Evolutionary conservation across 768 basidiomycete species (phyloP).

Genomic region (Phlebiopsis flavidoalba): DNA sequence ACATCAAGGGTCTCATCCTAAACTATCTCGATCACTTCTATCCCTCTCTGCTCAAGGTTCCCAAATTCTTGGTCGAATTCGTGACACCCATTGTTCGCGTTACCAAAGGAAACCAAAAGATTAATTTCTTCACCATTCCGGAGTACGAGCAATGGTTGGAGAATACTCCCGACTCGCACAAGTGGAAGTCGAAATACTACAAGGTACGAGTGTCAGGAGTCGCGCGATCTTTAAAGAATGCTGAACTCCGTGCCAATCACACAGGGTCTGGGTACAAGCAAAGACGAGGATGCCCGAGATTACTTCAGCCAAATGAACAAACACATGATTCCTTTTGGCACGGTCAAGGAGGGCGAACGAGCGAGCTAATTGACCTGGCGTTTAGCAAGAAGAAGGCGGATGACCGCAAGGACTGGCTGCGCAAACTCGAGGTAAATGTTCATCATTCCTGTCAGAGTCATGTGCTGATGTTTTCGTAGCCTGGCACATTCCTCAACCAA

Average conservation of each 20-base stretch:
- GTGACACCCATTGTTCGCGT: conserved; percentile 96
- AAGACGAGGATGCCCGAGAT: conserved; percentile 80
- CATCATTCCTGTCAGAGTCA: neutral
- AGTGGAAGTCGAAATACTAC: conserved; percentile 94
- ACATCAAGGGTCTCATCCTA: conserved; percentile 98
- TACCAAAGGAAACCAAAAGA: conserved; percentile 69
- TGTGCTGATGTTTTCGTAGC: conserved; percentile 36
- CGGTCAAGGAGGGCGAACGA: conserved; percentile 77
- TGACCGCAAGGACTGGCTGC: conserved; percentile 96
- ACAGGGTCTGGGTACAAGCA: conserved; percentile 95
- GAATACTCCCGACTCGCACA: conserved; percentile 65
- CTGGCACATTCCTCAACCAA: conserved; percentile 94
- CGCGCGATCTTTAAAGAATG: neutral
- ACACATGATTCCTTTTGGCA: conserved; percentile 91
- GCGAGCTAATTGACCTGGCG: conserved; percentile 89
- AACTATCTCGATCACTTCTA: conserved; percentile 98
- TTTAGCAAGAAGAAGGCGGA: conserved; percentile 99
- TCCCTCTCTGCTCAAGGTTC: conserved; percentile 86
- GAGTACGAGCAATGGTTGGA: conserved; percentile 94
- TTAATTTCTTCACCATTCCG: conserved; percentile 94
- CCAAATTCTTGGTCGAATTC: conserved; percentile 94
- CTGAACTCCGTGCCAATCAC: neutral
- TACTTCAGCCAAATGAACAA: conserved; percentile 92
- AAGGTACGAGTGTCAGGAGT: conserved; percentile 53
- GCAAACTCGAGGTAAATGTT: conserved; percentile 73